Evolutionary conservation across 2,329 filamentous ascomycete genomes (phyloP), one percentile per base, ranked within the genome.

Genomic region (Lachnellula arida): DNA sequence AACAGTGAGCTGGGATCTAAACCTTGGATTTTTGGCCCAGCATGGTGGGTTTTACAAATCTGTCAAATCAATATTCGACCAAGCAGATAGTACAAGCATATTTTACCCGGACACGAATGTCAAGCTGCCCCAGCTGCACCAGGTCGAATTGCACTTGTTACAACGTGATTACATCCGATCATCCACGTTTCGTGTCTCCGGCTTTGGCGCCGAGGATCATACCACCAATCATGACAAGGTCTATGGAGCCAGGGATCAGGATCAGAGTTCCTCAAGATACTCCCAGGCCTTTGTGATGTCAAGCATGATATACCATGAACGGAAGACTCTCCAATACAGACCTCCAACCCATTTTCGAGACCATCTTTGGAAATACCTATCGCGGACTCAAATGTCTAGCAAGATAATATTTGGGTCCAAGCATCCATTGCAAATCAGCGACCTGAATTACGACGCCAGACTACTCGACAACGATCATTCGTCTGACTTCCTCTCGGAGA

Each of bases 191-290:
- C 65, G 67, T 15, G 58, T 66, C 3, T 56, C 66, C 32, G 68
- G 62, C 0, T 75, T 72, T 57, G 74, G 74, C 5, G 71, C 72
- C 3, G 72, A 75, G 54, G 53, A 67, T 28, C 32, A 54, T 43
- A 57, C 43, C 25, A 46, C 11, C 34, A 49, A 55, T 17, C 35
- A 53, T 17, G 57, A 59, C 23, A 22, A 4, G 12, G 35, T n/a
- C 2, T 59, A 59, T 22, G 40, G 19, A 15, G 17, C 40, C 9
- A 50, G 57, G 17, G 49, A 59, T 22, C 19, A 19, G 8, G n/a
- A 37, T 5, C 46, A 49, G 23, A 50, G 34, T 40, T 46, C 46
- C 12, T 14, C 3, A 32, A 17, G n/a, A 34, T 53, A 23, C 11
- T 28, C 44, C 39, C 25, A 40, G 43, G 53, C 46, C 22, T 59